phyloP scores from a whole-genome alignment of 176 grass and related monocot species.

The Bonia amplexicaulis region DNA sequence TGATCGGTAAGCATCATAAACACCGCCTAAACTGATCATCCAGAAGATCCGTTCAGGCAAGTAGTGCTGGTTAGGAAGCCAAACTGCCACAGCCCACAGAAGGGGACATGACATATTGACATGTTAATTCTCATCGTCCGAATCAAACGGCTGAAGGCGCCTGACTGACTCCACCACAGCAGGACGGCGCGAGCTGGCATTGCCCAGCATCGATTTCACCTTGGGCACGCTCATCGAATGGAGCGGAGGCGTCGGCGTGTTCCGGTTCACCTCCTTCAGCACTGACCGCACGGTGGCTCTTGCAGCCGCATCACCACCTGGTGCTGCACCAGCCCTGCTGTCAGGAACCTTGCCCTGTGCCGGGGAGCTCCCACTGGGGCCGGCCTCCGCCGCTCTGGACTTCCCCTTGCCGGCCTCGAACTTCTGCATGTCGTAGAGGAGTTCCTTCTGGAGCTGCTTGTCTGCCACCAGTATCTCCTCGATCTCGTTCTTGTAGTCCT shows the following conservation, averaged over 20 bases:
- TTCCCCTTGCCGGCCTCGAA: slow-evolving; percentile 55
- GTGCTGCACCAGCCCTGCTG: not conserved
- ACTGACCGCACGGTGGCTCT: slow-evolving; percentile 52
- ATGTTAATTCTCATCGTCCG: slow-evolving; percentile 61
- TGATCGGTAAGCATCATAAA: not conserved
- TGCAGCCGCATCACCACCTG: slow-evolving; percentile 23
- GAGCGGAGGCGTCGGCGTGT: slow-evolving; percentile 43
- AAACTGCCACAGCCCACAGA: too few species aligned
- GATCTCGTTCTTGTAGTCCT: slow-evolving; percentile 94
- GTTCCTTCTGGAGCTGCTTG: slow-evolving; percentile 90
- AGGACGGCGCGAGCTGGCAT: not conserved
- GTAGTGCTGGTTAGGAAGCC: too few species aligned
- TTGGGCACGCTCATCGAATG: slow-evolving; percentile 72
- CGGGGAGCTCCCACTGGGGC: slow-evolving; percentile 26
- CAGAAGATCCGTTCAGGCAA: too few species aligned
- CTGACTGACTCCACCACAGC: slow-evolving; percentile 57
- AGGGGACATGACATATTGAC: not conserved
- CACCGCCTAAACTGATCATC: not conserved
- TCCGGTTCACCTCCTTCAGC: slow-evolving; percentile 67
- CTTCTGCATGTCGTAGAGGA: slow-evolving; percentile 90
- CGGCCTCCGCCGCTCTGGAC: slow-evolving; percentile 33
- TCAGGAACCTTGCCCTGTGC: not conserved
- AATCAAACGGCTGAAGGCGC: slow-evolving; percentile 59
- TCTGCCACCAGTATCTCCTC: slow-evolving; percentile 91
- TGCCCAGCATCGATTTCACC: slow-evolving; percentile 45